Conservation (phyloP, 179 eudicot species). For the Silene vulgaris region DNA sequence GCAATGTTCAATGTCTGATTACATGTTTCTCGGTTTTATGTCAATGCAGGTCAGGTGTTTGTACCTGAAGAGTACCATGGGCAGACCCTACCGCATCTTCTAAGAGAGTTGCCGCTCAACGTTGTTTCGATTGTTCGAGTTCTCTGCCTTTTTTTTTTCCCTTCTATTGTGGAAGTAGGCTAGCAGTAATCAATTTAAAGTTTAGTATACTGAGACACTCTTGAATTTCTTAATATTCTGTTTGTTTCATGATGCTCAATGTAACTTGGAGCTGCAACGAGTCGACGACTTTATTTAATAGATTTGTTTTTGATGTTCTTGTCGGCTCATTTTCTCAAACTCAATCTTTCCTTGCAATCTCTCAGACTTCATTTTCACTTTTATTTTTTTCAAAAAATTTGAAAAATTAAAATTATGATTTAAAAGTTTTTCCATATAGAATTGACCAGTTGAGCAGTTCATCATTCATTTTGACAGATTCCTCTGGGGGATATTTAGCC, state of each 20-base stretch:
- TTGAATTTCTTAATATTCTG: background rate
- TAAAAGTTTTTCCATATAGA: too few species aligned
- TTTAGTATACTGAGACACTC: slow-evolving; percentile 18
- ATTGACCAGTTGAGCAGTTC: too few species aligned
- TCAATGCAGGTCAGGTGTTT: slow-evolving; percentile 67
- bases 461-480: too few species aligned
- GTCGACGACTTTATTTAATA: slow-evolving; percentile 7
- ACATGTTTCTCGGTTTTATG: background rate
- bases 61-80: slow-evolving; percentile 89
- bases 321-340: background rate
- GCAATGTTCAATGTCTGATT: background rate
- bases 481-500: too few species aligned
- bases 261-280: background rate
- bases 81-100: slow-evolving; percentile 68
- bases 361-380: too few species aligned
- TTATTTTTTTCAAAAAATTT: too few species aligned
- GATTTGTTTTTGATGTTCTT: background rate
- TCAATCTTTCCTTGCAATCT: too few species aligned
- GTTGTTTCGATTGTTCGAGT: slow-evolving; percentile 5
- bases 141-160: background rate
- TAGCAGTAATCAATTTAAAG: slow-evolving; percentile 6
- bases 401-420: too few species aligned
- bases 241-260: background rate
- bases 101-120: slow-evolving; percentile 23
- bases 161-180: slow-evolving; percentile 8